Evolutionary conservation across 495 filamentous ascomycete genomes (phyloP).

Genomic region (Aspergillus affinis): DNA sequence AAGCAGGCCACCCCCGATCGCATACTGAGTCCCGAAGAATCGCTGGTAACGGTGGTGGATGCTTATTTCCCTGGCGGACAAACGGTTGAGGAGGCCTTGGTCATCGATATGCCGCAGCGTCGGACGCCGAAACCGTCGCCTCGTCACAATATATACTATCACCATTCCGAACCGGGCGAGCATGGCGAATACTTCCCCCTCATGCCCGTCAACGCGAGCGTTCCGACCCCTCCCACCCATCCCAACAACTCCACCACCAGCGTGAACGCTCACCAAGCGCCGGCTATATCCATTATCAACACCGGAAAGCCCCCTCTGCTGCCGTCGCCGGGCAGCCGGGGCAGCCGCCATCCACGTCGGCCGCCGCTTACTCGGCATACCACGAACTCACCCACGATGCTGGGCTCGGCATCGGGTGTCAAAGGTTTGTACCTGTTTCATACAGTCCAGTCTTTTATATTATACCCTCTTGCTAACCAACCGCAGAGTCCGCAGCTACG

Average conservation of each 20-base stretch:
- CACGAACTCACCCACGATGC: slow-evolving; percentile 77
- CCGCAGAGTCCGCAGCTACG: slow-evolving; percentile 32
- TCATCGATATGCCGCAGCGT: slow-evolving; percentile 83
- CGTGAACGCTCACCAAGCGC: slow-evolving; percentile 27
- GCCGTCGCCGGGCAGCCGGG: slow-evolving; percentile 75
- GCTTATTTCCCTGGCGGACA: slow-evolving; percentile 87
- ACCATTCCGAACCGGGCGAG: slow-evolving; percentile 67
- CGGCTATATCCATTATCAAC: slow-evolving; percentile 74
- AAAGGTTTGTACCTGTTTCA: slow-evolving; percentile 28
- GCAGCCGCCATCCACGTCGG: slow-evolving; percentile 43
- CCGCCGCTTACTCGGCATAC: slow-evolving; percentile 61
- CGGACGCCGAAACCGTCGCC: slow-evolving; percentile 86
- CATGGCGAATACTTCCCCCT: slow-evolving; percentile 88
- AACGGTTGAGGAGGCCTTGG: slow-evolving; percentile 81
- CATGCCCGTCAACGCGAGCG: slow-evolving; percentile 58
- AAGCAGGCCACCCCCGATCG: slow-evolving; percentile 59
- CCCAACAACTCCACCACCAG: slow-evolving; percentile 36
- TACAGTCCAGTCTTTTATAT: too few relatives aligned
- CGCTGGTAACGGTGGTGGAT: slow-evolving; percentile 75
- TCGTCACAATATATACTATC: slow-evolving; percentile 54
- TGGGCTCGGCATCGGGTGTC: slow-evolving; percentile 33
- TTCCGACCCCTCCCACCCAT: slow-evolving; percentile 38
- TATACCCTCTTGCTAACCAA: slow-evolving; percentile 16
- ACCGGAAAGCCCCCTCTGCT: slow-evolving; percentile 78
- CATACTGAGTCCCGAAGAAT: slow-evolving; percentile 79